phyloP scores from a whole-genome alignment of 106 monocot genomes.

The Dendrobium officinale region DNA sequence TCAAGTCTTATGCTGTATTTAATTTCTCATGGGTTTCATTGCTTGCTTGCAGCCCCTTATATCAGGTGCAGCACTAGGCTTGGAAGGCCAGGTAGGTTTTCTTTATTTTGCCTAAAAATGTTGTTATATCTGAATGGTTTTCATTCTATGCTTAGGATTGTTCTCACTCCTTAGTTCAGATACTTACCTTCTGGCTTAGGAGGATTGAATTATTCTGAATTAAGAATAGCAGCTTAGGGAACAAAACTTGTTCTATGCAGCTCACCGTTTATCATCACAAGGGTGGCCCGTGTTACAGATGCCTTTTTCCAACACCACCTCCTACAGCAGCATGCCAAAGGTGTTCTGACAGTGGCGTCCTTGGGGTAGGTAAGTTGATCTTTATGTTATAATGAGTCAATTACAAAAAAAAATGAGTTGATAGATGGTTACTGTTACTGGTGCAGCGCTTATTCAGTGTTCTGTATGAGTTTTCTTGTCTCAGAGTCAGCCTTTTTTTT shows the following conservation, averaged over 20 bases:
- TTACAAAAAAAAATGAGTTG: neutral
- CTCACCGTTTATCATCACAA: conserved; percentile 92
- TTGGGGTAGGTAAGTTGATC: conserved; percentile 82
- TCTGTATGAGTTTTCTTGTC: neutral
- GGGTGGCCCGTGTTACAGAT: conserved; percentile 93
- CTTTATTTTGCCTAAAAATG: neutral
- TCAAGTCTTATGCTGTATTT: neutral
- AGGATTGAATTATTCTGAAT: neutral
- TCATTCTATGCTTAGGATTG: neutral
- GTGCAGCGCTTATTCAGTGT: neutral
- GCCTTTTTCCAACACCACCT: conserved; percentile 97
- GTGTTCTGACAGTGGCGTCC: conserved; percentile 98
- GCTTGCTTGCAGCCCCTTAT: conserved; percentile 74
- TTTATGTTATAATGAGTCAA: neutral
- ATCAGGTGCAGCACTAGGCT: conserved; percentile 91
- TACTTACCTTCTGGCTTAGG: neutral
- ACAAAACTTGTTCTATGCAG: conserved; percentile 28
- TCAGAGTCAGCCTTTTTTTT: neutral
- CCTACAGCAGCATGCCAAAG: conserved; percentile 93
- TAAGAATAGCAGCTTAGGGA: neutral
- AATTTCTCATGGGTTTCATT: neutral
- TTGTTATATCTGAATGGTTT: neutral
- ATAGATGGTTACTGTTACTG: neutral
- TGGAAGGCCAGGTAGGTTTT: conserved; percentile 87
- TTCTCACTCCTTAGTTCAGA: neutral